Conservation (phyloP, 495 filamentous ascomycete genomes). For the Pyronema domesticum region DNA sequence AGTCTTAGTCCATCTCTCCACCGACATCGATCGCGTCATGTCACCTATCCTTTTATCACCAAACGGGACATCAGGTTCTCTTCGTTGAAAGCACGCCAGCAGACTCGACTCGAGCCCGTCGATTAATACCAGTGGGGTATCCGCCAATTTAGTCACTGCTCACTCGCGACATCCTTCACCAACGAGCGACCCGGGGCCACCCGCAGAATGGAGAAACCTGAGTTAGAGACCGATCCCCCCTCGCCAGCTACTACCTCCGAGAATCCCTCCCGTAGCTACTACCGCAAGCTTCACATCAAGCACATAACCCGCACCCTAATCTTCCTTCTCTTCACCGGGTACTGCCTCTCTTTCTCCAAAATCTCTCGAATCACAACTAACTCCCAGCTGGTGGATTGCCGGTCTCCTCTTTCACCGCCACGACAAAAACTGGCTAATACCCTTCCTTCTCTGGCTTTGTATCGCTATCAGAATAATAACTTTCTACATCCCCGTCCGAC, state of each 20-base stretch:
- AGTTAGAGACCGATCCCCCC: neutral
- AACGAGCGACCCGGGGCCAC: too few species aligned
- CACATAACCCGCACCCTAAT: slow-evolving; percentile 12
- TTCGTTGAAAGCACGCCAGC: too few species aligned
- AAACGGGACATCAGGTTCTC: too few species aligned
- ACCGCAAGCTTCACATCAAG: neutral
- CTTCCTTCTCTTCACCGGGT: slow-evolving; percentile 19
- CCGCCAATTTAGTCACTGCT: too few species aligned
- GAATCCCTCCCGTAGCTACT: neutral
- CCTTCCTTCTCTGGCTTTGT: slow-evolving; percentile 63
- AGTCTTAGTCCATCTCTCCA: too few species aligned
- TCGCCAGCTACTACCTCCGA: neutral
- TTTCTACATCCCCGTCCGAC: slow-evolving; percentile 49
- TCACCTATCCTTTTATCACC: too few species aligned
- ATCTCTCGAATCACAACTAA: slow-evolving; percentile 1
- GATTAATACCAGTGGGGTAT: too few species aligned
- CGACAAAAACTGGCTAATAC: slow-evolving; percentile 60
- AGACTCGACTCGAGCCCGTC: too few species aligned
- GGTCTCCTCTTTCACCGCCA: slow-evolving; percentile 53
- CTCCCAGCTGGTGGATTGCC: slow-evolving; percentile 68
- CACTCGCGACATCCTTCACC: too few species aligned
- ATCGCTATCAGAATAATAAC: slow-evolving; percentile 57
- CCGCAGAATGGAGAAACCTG: too few species aligned
- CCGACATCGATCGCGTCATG: too few species aligned
- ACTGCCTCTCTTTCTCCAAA: neutral